Evolutionary conservation across 306 rosid species (phyloP).

Genomic region (Coriaria nepalensis): DNA sequence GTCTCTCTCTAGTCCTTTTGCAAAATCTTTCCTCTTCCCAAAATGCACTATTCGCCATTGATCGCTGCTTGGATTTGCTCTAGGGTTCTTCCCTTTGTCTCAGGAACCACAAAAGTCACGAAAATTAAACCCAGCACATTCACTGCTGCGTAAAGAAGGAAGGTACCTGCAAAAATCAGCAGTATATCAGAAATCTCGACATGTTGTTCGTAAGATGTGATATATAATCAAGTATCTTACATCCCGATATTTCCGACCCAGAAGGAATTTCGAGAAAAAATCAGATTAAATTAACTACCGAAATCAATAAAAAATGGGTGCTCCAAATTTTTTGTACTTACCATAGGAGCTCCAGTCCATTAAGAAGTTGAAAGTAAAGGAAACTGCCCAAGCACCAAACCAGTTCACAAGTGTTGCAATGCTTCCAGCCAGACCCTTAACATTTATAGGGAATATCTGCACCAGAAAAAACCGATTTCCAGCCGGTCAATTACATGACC

Average conservation of each 20-base stretch:
- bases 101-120: conserved; percentile 54
- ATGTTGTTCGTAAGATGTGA: neutral
- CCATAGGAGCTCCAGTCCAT: conserved; percentile 85
- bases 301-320: too few species aligned
- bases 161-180: conserved; percentile 47
- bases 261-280: too few species aligned
- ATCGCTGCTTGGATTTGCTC: conserved; percentile 81
- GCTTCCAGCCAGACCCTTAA: conserved; percentile 82
- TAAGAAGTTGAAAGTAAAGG: conserved; percentile 80
- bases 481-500: too few species aligned
- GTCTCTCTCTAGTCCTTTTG: neutral
- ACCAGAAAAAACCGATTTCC: neutral
- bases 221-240: too few species aligned
- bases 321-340: too few species aligned
- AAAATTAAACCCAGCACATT: conserved; percentile 59
- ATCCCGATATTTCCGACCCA: too few species aligned
- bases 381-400: conserved; percentile 88
- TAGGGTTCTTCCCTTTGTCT: conserved; percentile 79
- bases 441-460: conserved; percentile 84
- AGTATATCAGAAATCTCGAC: neutral
- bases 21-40: too few species aligned
- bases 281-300: too few species aligned
- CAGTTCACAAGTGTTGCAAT: conserved; percentile 74
- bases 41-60: conserved; percentile 26
- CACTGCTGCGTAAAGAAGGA: conserved; percentile 56